Evolutionary conservation across 495 filamentous ascomycete species (phyloP).

Genomic region (Astrocystis sublimbata): DNA sequence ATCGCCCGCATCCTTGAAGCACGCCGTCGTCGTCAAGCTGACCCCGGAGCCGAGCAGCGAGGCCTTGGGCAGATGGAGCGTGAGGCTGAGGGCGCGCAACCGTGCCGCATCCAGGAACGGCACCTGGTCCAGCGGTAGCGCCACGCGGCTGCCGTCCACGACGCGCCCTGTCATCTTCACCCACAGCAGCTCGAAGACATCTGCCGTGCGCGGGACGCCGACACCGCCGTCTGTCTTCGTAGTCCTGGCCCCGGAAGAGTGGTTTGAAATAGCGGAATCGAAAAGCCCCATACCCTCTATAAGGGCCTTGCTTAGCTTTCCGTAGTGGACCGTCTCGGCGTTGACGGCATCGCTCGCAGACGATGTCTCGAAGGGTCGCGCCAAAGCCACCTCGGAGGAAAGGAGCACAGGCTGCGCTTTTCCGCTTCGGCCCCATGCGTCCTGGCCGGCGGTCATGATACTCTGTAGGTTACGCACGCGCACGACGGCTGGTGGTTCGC

Average conservation of each 20-base stretch:
- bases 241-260: not conserved
- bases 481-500: slow-evolving; percentile 43
- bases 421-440: slow-evolving; percentile 57
- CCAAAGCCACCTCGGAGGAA: slow-evolving; percentile 51
- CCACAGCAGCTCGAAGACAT: slow-evolving; percentile 37
- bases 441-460: slow-evolving; percentile 42
- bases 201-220: slow-evolving; percentile 18
- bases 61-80: slow-evolving; percentile 53
- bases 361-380: slow-evolving; percentile 47
- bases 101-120: slow-evolving; percentile 31
- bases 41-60: slow-evolving; percentile 51
- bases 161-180: slow-evolving; percentile 32
- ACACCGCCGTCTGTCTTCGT: not conserved
- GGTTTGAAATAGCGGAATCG: not conserved
- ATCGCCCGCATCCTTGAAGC: slow-evolving; percentile 23
- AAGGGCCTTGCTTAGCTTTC: slow-evolving; percentile 57
- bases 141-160: slow-evolving; percentile 29
- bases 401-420: slow-evolving; percentile 56
- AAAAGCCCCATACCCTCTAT: slow-evolving; percentile 35
- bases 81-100: slow-evolving; percentile 42
- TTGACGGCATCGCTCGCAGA: slow-evolving; percentile 50
- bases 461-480: slow-evolving; percentile 54
- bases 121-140: slow-evolving; percentile 27
- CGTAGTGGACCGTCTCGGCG: slow-evolving; percentile 62
- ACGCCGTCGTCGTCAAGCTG: slow-evolving; percentile 41